Conservation (phyloP, 768 basidiomycete genomes). For the Leccinum variicolor region DNA sequence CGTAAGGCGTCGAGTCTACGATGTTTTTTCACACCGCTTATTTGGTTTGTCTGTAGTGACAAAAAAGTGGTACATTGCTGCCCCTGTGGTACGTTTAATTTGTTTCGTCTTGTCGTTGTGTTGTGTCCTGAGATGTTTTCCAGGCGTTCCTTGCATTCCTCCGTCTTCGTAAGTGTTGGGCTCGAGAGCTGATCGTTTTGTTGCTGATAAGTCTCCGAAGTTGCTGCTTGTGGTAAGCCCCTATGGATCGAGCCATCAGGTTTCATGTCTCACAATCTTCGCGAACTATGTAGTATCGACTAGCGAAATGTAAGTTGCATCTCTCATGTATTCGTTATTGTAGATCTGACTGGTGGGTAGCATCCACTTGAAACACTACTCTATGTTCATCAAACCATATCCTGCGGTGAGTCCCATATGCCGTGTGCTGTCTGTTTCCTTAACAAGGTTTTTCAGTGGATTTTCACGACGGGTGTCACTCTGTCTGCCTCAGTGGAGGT, state of each 20-base stretch:
- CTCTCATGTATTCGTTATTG: rapidly evolving
- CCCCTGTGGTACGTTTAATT: slow-evolving; percentile 21
- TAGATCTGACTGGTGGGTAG: slow-evolving; percentile 3
- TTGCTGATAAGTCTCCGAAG: slow-evolving; percentile 14
- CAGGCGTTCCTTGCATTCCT: slow-evolving; percentile 32
- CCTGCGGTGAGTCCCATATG: slow-evolving; percentile 17
- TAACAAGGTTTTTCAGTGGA: slow-evolving; percentile 21
- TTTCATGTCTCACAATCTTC: background rate
- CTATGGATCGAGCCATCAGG: background rate
- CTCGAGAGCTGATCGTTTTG: background rate
- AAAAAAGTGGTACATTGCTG: slow-evolving; percentile 32
- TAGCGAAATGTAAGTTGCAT: slow-evolving; percentile 27
- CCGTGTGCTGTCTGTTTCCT: background rate
- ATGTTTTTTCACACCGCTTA: background rate
- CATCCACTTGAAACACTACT: slow-evolving; percentile 27
- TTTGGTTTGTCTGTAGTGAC: slow-evolving; percentile 23
- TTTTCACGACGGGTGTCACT: slow-evolving; percentile 30
- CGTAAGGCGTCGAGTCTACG: slow-evolving; percentile 13
- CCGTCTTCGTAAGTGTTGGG: slow-evolving; percentile 27
- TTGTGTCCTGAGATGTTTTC: background rate
- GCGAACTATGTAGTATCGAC: slow-evolving; percentile 25
- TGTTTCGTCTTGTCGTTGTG: background rate
- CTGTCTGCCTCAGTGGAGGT: slow-evolving; percentile 33
- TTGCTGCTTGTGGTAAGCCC: slow-evolving; percentile 29
- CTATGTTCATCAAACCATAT: slow-evolving; percentile 30